Percentiles rank a stretch among this genome's conserved stretches.
Conservation (phyloP, 306 rosid species). For the Ammopiptanthus mongolicus region DNA sequence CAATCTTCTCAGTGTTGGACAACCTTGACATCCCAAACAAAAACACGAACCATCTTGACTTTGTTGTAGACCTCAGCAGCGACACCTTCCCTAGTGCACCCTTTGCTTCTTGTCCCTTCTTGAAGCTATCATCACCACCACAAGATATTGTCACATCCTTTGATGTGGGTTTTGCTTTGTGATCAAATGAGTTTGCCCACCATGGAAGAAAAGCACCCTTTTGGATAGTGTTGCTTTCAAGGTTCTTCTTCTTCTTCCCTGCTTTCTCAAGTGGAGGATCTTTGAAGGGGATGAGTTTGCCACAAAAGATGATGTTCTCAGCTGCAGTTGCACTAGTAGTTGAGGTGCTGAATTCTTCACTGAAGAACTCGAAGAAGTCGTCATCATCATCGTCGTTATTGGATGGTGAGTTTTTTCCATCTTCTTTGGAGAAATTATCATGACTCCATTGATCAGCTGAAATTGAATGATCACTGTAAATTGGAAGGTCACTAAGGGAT, state of each 20-base stretch:
- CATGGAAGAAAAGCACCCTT: slow-evolving; percentile 1
- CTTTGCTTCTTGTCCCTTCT: neutral
- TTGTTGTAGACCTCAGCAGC: slow-evolving; percentile 32
- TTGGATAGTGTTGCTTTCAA: neutral
- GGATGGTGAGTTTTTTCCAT: slow-evolving; percentile 13
- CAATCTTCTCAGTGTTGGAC: slow-evolving; percentile 56
- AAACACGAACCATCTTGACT: slow-evolving; percentile 59
- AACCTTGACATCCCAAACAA: slow-evolving; percentile 53
- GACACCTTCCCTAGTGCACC: slow-evolving; percentile 32
- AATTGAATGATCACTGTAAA: slow-evolving; percentile 25
- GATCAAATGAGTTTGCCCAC: slow-evolving; percentile 5
- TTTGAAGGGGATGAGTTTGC: slow-evolving; percentile 63
- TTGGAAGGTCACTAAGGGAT: slow-evolving; percentile 75
- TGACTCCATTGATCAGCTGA: slow-evolving; percentile 38
- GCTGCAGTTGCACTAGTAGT: neutral
- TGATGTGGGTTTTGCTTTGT: neutral
- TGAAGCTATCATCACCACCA: neutral
- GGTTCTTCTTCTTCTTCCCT: neutral
- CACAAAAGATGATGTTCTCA: slow-evolving; percentile 71
- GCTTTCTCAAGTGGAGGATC: slow-evolving; percentile 11
- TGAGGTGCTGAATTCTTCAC: slow-evolving; percentile 51
- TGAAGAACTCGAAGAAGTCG: slow-evolving; percentile 67
- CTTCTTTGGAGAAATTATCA: slow-evolving; percentile 37
- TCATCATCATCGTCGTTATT: slow-evolving; percentile 20
- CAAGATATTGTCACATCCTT: neutral